Evolutionary conservation across 2,329 filamentous ascomycete genomes (phyloP).

Genomic region (Colletotrichum chrysophilum): DNA sequence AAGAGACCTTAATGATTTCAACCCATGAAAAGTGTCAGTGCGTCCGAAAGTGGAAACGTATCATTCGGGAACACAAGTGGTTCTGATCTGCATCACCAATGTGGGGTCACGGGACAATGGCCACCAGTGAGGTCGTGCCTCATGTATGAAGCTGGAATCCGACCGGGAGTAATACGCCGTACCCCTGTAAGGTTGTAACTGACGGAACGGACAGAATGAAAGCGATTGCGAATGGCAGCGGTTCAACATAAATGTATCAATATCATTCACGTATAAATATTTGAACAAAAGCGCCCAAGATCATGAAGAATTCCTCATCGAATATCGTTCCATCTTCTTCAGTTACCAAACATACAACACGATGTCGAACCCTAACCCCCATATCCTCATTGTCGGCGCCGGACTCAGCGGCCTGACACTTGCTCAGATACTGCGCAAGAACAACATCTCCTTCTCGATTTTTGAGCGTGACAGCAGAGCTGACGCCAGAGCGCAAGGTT

Average conservation of each 20-base stretch:
- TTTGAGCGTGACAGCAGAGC: background rate
- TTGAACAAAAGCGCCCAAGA: background rate
- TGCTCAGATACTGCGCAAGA: background rate
- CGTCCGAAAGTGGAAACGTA: background rate
- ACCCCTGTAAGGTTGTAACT: background rate
- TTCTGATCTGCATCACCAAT: background rate
- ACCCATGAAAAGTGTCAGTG: background rate
- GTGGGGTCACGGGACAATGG: background rate
- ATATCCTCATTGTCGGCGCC: background rate
- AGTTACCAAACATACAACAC: background rate
- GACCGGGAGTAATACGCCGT: background rate
- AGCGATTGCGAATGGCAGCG: background rate
- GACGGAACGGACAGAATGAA: background rate
- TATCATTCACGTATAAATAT: background rate
- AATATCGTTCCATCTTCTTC: background rate
- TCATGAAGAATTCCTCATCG: background rate
- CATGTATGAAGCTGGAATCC: background rate
- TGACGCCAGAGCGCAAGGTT: background rate
- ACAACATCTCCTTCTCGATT: background rate
- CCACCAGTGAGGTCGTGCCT: background rate
- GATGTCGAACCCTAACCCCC: background rate
- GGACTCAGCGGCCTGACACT: background rate
- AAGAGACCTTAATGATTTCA: background rate
- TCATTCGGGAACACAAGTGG: background rate
- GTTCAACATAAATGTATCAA: background rate